phyloP scores from a whole-genome alignment of 768 basidiomycete species.

The Mrakia gelida region DNA sequence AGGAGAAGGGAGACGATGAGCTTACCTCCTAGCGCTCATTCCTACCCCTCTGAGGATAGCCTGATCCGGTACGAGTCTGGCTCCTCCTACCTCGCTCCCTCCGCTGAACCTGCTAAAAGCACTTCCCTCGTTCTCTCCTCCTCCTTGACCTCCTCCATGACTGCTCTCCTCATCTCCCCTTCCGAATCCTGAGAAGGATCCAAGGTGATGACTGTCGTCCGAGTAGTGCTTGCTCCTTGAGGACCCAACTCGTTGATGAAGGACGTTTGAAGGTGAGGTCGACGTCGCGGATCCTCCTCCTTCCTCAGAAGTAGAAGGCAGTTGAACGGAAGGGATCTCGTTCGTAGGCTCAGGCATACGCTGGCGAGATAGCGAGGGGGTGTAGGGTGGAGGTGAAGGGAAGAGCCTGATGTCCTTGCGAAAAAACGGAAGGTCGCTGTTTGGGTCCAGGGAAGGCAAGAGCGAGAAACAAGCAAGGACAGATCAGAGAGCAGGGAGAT shows the following conservation, averaged over 20 bases:
- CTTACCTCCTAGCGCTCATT: constrained; percentile 14
- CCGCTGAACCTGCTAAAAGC: not conserved
- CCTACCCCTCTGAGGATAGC: constrained; percentile 8
- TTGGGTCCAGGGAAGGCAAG: not conserved
- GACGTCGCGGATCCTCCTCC: not conserved
- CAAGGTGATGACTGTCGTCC: not conserved
- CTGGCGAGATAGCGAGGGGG: not conserved
- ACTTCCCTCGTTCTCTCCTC: not conserved
- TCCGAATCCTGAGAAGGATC: not conserved
- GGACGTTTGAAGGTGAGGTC: not conserved
- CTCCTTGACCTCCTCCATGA: not conserved
- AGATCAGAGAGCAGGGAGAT: not conserved
- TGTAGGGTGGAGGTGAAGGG: not conserved
- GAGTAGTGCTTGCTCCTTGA: not conserved
- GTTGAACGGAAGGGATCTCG: not conserved
- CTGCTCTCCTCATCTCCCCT: not conserved
- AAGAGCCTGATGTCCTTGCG: not conserved
- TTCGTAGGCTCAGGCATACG: not conserved
- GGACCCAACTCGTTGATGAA: not conserved
- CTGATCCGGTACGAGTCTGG: not conserved
- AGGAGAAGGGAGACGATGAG: not conserved
- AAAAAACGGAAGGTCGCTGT: not conserved
- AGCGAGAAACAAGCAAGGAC: too few relatives aligned
- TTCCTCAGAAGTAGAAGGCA: not conserved
- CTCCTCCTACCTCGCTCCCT: not conserved